Evolutionary conservation across 805 yeast genomes (phyloP), one percentile per base, ranked within the genome.

Genomic region (Ogataea pignaliae): DNA sequence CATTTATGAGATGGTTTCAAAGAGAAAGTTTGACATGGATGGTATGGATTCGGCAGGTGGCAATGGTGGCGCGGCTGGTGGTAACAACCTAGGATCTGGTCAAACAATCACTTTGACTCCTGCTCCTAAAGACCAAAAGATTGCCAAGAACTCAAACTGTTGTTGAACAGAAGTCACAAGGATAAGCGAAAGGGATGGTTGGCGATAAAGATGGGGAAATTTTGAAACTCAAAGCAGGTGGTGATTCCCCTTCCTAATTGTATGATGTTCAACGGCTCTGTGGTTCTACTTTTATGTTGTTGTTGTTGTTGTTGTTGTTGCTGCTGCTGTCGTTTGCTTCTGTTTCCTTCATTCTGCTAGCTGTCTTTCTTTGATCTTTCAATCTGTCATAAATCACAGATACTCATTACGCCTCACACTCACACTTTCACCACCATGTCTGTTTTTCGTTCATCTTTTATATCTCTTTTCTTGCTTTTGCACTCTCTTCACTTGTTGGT

Each of bases 31-130:
- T 50, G 95, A 91, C 61, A 78, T 88, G 62, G 85, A 86, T 51
- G 96, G 87, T 56, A 73, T 75, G 53, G 79, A 76, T 41, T 31
- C 55, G 8, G 43, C 43, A 14, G 28, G 29, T 12, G 47, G 51
- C 10, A 52, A 48, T 34, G 50, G 50, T 39, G 69, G 75, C 52
- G 81, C 78, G 59, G n/a, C n/a, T n/a, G n/a, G n/a, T 7, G 26
- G 26, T 21, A 21, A 21, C 26, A 89, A 91, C 45, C 50, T 60
- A 26, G 79, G 85, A 37, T 36, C 39, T 9, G 97, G 97, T 18
- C 95, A 91, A 54, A 89, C 97, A 21, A 90, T 91, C 63, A 79
- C 87, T 50, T 82, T 91, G 65, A 88, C 97, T 4, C 97, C 95
- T 38, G 85, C 95, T 47, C 97, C 97, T 41, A 88, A 85, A 58